Percentiles rank a stretch among this genome's conserved stretches.
phyloP scores from a whole-genome alignment of 2,329 filamentous ascomycete genomes.

The Botrytis tulipae region DNA sequence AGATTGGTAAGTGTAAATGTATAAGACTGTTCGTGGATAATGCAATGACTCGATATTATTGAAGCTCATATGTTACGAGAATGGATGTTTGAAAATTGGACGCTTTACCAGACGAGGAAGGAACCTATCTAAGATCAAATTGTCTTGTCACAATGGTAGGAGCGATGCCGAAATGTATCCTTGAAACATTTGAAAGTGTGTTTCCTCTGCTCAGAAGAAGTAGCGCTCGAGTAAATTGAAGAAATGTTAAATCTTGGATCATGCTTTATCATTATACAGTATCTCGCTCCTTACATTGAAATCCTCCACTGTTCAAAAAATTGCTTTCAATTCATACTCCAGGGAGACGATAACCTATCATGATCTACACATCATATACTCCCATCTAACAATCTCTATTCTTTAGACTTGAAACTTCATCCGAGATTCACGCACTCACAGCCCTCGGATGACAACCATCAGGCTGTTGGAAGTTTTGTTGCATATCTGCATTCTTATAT shows the following conservation, averaged over 20 bases:
- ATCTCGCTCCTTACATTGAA: background rate
- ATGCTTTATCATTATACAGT: background rate
- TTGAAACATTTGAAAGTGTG: background rate
- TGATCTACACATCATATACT: background rate
- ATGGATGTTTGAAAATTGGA: rapidly evolving
- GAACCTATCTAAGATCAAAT: background rate
- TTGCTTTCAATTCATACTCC: background rate
- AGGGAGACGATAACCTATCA: background rate
- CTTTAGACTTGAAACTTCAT: background rate
- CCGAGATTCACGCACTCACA: background rate
- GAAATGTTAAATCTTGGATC: background rate
- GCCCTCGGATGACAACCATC: background rate
- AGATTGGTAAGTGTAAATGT: too few relatives aligned
- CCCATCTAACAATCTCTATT: background rate
- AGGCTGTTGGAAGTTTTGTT: background rate
- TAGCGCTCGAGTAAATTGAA: rapidly evolving
- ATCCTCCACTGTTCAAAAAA: rapidly evolving
- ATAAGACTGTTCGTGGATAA: background rate
- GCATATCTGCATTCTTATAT: background rate
- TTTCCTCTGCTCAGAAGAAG: background rate
- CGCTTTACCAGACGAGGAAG: background rate
- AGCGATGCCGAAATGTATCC: background rate
- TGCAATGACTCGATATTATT: background rate
- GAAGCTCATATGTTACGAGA: background rate
- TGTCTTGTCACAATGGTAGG: rapidly evolving